phyloP scores from a whole-genome alignment of 139 green algal species.

The Tetraselmis striata region DNA sequence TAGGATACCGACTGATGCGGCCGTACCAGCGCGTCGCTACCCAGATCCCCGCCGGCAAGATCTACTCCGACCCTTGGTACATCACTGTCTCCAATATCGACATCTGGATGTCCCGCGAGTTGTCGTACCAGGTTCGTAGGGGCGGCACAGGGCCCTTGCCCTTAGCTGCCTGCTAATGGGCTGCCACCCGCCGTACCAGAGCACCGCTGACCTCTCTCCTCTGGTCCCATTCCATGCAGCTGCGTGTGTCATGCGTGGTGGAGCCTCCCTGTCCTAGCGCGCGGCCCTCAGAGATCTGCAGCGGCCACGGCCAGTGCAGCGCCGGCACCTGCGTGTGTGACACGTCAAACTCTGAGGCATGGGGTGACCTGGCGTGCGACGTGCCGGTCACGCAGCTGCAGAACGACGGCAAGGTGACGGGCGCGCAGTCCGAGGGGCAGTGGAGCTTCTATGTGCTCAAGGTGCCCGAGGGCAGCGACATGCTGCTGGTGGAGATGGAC shows the following conservation, averaged over 20 bases:
- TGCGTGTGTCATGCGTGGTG: neutral
- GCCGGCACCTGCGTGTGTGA: neutral
- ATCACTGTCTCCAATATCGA: neutral
- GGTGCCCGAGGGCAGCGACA: neutral
- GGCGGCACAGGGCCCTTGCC: too few relatives aligned
- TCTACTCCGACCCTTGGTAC: neutral
- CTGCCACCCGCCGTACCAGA: too few relatives aligned
- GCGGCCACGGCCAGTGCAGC: neutral
- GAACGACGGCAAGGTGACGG: neutral
- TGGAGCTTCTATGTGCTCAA: slow-evolving; percentile 1
- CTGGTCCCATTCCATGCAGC: too few relatives aligned
- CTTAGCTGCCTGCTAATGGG: too few relatives aligned
- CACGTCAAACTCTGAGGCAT: neutral
- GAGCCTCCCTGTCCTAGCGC: neutral
- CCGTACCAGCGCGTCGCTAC: neutral
- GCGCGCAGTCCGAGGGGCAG: neutral
- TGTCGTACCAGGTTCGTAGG: neutral
- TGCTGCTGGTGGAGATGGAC: slow-evolving; percentile 26
- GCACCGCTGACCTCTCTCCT: too few relatives aligned
- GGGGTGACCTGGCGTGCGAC: slow-evolving; percentile 21
- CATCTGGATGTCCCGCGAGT: neutral
- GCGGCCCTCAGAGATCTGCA: neutral
- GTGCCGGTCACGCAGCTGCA: neutral
- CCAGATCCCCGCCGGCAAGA: neutral
- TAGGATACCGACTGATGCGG: neutral